phyloP scores from a whole-genome alignment of 306 rosid genomes.

The Sphenostylis stenocarpa region DNA sequence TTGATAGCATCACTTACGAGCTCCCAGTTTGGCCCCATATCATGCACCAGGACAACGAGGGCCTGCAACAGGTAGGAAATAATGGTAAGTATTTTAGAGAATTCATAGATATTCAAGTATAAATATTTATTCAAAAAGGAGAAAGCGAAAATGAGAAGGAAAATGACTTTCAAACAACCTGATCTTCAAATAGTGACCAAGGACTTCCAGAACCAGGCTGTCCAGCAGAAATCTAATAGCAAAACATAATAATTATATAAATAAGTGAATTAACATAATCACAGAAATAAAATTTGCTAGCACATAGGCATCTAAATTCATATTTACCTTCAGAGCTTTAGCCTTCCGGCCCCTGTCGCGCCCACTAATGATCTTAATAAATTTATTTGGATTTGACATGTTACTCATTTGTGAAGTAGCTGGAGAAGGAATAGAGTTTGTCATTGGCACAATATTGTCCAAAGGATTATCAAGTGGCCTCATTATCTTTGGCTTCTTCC shows the following conservation, averaged over 20 bases:
- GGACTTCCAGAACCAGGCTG: conserved; percentile 70
- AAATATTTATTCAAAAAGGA: background rate
- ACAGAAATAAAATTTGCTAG: conserved; percentile 2
- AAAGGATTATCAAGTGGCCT: conserved; percentile 63
- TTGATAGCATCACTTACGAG: conserved; percentile 83
- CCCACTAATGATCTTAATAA: conserved; percentile 69
- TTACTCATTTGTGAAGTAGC: conserved; percentile 82
- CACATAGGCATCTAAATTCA: conserved; percentile 4
- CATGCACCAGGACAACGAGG: conserved; percentile 88
- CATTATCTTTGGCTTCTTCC: conserved; percentile 68
- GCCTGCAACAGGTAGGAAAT: conserved; percentile 49
- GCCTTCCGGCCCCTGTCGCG: conserved; percentile 75
- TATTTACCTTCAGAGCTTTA: conserved; percentile 60
- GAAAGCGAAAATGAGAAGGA: background rate
- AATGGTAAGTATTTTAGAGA: conserved; percentile 1
- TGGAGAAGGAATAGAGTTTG: conserved; percentile 80
- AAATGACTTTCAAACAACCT: conserved; percentile 45
- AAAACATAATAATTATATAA: conserved; percentile 25
- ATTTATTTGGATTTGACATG: conserved; percentile 66
- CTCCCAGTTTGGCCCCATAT: conserved; percentile 94
- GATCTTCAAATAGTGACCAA: conserved; percentile 84
- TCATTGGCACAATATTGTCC: conserved; percentile 53
- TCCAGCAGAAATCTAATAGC: conserved; percentile 54
- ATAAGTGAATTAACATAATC: background rate
- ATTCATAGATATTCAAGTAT: background rate